These are phyloP conservation scores for Juncus effusus DNA, from an alignment of 176 grass and related monocot genomes.

Conservation along the genomic window DNA sequence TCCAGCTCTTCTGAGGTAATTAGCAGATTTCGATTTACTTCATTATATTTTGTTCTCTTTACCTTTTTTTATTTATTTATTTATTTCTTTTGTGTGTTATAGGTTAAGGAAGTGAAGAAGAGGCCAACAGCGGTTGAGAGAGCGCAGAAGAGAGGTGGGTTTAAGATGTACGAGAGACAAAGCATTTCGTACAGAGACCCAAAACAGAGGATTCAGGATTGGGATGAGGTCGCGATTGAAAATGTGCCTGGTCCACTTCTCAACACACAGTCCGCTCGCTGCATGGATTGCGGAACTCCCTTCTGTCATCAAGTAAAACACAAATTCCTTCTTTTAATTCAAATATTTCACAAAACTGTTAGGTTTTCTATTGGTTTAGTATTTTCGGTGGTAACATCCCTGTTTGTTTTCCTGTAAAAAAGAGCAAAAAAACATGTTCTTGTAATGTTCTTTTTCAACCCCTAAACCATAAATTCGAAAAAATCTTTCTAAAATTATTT, in stretches of 20 bases:
- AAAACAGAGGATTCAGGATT: conserved; percentile 62
- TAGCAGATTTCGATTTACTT: conserved; percentile 6
- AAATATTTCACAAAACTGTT: too few species aligned
- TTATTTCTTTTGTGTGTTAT: conserved; percentile 19
- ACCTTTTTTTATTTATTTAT: conserved; percentile 24
- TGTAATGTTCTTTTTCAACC: too few species aligned
- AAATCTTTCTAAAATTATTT: too few species aligned
- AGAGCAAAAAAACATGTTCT: too few species aligned
- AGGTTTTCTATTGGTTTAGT: too few species aligned
- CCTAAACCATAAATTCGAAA: too few species aligned
- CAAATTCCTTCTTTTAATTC: neutral
- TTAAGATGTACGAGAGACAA: conserved; percentile 80
- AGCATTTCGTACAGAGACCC: conserved; percentile 83
- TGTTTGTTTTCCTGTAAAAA: too few species aligned
- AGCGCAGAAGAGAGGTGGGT: conserved; percentile 76
- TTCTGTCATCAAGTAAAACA: conserved; percentile 91
- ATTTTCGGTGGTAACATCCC: neutral
- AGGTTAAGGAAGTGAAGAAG: conserved; percentile 37
- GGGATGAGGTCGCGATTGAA: conserved; percentile 87
- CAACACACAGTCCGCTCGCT: conserved; percentile 92
- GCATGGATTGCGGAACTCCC: conserved; percentile 99
- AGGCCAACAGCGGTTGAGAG: conserved; percentile 60
- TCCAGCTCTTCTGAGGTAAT: conserved; percentile 8
- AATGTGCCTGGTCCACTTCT: conserved; percentile 74
- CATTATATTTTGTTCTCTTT: neutral